Conservation (phyloP, 495 filamentous ascomycete species). For the Platismatia glauca region DNA sequence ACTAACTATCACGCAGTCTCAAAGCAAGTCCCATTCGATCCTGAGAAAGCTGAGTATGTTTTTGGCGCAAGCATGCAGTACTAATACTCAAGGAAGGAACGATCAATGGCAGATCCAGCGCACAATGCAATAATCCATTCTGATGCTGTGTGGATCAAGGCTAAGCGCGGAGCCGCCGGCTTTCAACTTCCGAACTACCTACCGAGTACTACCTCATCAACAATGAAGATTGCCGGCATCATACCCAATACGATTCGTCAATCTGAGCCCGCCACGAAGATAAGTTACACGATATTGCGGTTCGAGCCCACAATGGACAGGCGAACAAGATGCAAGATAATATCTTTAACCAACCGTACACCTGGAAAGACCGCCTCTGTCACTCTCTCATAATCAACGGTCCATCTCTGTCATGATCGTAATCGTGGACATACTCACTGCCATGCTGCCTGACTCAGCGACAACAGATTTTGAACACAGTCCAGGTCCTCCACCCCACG, state of each 20-base stretch:
- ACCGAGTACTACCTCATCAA: background rate
- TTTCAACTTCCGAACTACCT: background rate
- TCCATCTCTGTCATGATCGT: slow-evolving; percentile 8
- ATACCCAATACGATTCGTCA: background rate
- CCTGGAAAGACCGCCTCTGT: background rate
- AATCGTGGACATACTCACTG: slow-evolving; percentile 28
- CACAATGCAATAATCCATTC: background rate
- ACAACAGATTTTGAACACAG: slow-evolving; percentile 68
- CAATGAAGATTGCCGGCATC: background rate
- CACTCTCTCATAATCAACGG: background rate
- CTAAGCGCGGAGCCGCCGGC: slow-evolving; percentile 5
- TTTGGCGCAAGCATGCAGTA: background rate
- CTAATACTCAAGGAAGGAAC: background rate
- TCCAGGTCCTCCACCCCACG: slow-evolving; percentile 61
- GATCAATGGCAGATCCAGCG: background rate
- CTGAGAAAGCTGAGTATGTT: background rate
- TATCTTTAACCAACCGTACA: background rate
- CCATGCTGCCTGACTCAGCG: slow-evolving; percentile 61
- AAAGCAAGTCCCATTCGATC: background rate
- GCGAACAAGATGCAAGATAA: background rate
- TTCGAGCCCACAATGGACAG: background rate
- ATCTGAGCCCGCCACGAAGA: background rate
- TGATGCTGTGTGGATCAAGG: background rate
- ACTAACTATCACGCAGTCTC: background rate
- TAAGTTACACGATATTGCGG: background rate